Base-by-base conservation (phyloP, 1,284 basidiomycete species). In the Boletus hoseneyae region DNA sequence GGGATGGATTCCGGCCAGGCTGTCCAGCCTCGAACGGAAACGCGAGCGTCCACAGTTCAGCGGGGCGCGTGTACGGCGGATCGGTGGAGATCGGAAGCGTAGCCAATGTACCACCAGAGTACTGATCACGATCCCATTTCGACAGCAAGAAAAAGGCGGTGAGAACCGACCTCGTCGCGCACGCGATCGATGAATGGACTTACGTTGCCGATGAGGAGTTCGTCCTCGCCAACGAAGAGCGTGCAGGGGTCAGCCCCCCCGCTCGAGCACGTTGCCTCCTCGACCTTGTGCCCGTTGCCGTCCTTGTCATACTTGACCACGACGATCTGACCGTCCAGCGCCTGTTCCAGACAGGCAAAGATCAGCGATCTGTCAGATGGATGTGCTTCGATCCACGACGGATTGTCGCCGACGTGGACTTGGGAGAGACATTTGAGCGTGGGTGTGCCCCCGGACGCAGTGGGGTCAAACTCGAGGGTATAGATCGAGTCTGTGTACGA, bases 321-420 rank as follows among this genome's bases (percentile, higher is more conserved):
- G 6, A 81, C 60, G 42, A 84, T 70, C 61, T 73, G 74, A 4
- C 87, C 87, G 37, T 85, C 77, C 0, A 38, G 48, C 9, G 67
- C 50, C 52, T 83, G 78, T 57, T 89, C 86, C 6, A 86, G 66
- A 0, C 67, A 70, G 11, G 78, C 62, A 58, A 82, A 84, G 4
- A 85, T 64, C 19, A 86, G 55, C 6, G 74, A 74, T 29, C 68
- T 69, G 54, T 86, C 75, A 0, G 65, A 68, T 0, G 83, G 79
- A 59, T 87, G 77, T 0, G 70, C 68, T 5, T 79, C 74, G 52
- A 89, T 73, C 87, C 87, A 89, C 2, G 83, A 87, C 1, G 86
- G 85, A 60, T 80, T 78, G 54, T 75, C 66, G 34, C 87, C 87
- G 42, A 83, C 78, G 13, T 67, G 64, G 39, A 79, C 57, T 13